Evolutionary conservation across 495 filamentous ascomycete species (phyloP), one percentile per base, ranked within the genome.

Genomic region (Hypoxylon crocopeplum): DNA sequence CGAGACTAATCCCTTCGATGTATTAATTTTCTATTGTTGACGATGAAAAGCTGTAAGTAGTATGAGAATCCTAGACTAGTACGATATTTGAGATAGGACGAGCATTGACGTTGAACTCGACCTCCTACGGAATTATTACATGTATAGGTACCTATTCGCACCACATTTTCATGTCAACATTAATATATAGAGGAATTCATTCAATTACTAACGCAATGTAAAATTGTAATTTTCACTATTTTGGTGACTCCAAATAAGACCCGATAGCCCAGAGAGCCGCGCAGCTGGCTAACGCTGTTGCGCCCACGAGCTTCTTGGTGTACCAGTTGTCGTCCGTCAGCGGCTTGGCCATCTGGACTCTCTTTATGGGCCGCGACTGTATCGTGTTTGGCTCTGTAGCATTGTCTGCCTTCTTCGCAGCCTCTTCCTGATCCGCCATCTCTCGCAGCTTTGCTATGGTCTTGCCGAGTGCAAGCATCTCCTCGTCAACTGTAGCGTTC

Each of bases 301-400:
- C 78, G 3, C 88, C 88, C 15, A 85, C 73, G 6, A 87, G 60
- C 62, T 88, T 88, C 73, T 89, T 92, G 16, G 80, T 77, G 84
- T 86, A 91, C 73, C 82, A 85, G 45, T 78, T 78, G 25, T 88
- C 84, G 46, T 86, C 83, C 15, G 82, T 80, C 63, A 90, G 78
- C 20, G 84, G 85, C 46, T 86, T 88, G 3, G 88, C 83, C 22
- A 70, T 65, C 53, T 76, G 78, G 24, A 65, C 70, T 59, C 60
- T 80, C 59, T 66, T 79, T 63, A 55, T 69, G n/a, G 51, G 64
- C 47, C 22, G 62, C 17, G 58, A 67, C 59, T 64, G 75, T 56
- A 48, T 69, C 62, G 66, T 79, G 64, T 12, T 72, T 61, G 51
- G 62, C 62, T 59, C 71, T 58, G 72, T 76, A 66, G 24, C 17